Conservation (phyloP, 1,139 yeast genomes). For the Geotrichum phurueaensis region DNA sequence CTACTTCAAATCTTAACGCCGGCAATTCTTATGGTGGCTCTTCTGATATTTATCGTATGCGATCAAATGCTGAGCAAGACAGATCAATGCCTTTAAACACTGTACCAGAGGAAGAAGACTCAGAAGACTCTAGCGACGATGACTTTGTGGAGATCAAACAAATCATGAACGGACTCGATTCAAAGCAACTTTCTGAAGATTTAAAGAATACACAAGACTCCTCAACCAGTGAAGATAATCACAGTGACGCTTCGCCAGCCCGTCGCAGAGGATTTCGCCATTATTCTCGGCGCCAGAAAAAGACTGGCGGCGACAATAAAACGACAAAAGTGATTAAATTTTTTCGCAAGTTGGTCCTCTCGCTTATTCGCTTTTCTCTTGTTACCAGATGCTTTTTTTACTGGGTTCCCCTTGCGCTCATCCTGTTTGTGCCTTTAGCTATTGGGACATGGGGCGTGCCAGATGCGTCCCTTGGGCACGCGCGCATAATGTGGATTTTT, state of each 20-base stretch:
- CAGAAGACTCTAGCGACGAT: constrained; percentile 23
- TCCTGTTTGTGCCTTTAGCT: constrained; percentile 38
- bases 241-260: constrained; percentile 9
- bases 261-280: constrained; percentile 18
- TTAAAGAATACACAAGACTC: constrained; percentile 10
- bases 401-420: constrained; percentile 38
- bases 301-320: constrained; percentile 8
- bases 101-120: constrained; percentile 15
- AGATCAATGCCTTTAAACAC: constrained; percentile 12
- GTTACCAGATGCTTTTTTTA: constrained; percentile 34
- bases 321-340: constrained; percentile 19
- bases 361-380: constrained; percentile 30
- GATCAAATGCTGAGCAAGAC: neutral
- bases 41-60: neutral
- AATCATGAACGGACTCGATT: constrained; percentile 26
- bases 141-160: constrained; percentile 29
- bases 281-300: constrained; percentile 10
- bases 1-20: neutral
- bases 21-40: neutral
- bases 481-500: constrained; percentile 38
- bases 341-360: constrained; percentile 28
- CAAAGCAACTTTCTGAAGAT: constrained; percentile 18
- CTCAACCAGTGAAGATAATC: constrained; percentile 15
- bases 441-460: constrained; percentile 37
- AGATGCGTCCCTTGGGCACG: constrained; percentile 32